These are phyloP conservation scores for Berberis thunbergii DNA, from an alignment of 164 flowering plant species.

Conservation along the genomic window DNA sequence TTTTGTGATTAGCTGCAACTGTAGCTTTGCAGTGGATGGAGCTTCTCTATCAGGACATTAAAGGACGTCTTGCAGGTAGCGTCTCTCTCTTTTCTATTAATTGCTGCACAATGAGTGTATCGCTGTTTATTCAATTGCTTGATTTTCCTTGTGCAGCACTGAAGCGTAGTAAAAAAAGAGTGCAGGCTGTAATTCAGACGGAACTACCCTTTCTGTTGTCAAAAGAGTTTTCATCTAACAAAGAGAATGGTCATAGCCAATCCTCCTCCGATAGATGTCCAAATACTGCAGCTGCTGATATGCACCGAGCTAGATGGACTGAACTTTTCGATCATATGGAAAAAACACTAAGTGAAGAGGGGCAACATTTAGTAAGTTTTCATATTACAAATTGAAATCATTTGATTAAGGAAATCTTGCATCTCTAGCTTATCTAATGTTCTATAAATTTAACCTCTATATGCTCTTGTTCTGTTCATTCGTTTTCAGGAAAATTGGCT, in stretches of 20 bases:
- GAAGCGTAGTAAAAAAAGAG: constrained; percentile 74
- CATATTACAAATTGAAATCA: not conserved
- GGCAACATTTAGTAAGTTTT: constrained; percentile 54
- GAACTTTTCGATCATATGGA: constrained; percentile 74
- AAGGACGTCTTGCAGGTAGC: constrained; percentile 83
- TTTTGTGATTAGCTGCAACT: constrained; percentile 61
- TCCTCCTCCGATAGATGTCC: constrained; percentile 15
- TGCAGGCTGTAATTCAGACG: constrained; percentile 50
- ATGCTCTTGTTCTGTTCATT: too few relatives aligned
- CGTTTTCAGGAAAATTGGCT: constrained; percentile 55
- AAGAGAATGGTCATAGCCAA: constrained; percentile 34
- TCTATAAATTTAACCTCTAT: too few relatives aligned
- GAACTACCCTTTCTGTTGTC: constrained; percentile 63
- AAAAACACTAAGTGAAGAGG: constrained; percentile 67
- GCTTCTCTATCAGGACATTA: constrained; percentile 71
- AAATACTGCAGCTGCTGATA: constrained; percentile 23
- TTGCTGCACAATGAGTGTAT: not conserved
- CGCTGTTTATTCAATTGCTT: not conserved
- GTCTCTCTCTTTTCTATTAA: not conserved
- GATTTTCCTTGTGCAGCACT: constrained; percentile 42
- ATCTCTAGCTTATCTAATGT: too few relatives aligned
- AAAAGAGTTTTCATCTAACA: constrained; percentile 45
- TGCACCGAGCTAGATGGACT: constrained; percentile 64
- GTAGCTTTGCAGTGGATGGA: constrained; percentile 97
- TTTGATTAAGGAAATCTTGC: not conserved